These are phyloP conservation scores for Tuber indicum DNA, from an alignment of 495 filamentous ascomycete genomes.

Conservation along the genomic window DNA sequence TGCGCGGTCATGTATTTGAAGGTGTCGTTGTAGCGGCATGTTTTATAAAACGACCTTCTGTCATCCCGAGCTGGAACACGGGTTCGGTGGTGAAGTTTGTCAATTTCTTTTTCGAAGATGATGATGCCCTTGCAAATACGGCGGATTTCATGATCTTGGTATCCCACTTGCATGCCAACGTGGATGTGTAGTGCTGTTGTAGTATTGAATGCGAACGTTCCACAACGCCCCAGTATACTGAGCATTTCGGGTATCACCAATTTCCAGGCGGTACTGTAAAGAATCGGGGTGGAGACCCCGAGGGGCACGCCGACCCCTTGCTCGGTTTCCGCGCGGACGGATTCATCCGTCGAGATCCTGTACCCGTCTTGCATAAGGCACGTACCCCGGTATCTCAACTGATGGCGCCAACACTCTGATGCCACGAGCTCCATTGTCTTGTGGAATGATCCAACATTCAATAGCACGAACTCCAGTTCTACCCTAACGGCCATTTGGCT, in stretches of 20 bases:
- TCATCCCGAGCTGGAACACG: neutral
- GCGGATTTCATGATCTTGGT: constrained; percentile 1
- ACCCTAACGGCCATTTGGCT: neutral
- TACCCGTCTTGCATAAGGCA: neutral
- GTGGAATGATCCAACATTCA: neutral
- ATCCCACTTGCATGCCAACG: constrained; percentile 8
- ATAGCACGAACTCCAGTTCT: neutral
- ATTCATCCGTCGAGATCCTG: neutral
- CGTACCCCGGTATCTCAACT: neutral
- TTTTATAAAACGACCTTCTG: neutral
- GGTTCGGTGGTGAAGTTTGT: constrained; percentile 1
- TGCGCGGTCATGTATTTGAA: neutral
- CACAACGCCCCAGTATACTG: neutral
- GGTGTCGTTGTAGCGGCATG: neutral
- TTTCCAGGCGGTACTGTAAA: neutral
- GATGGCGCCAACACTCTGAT: neutral
- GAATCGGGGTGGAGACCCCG: neutral
- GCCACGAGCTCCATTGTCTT: neutral
- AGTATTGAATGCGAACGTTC: constrained; percentile 5
- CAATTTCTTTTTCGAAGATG: constrained; percentile 12
- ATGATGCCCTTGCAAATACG: constrained; percentile 12
- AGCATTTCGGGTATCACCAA: constrained; percentile 5
- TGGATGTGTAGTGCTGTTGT: constrained; percentile 11
- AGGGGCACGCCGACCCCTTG: neutral
- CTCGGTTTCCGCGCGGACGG: neutral